Evolutionary conservation across 129 eudicot species (phyloP).

Genomic region (Chrysanthemum makinoi): DNA sequence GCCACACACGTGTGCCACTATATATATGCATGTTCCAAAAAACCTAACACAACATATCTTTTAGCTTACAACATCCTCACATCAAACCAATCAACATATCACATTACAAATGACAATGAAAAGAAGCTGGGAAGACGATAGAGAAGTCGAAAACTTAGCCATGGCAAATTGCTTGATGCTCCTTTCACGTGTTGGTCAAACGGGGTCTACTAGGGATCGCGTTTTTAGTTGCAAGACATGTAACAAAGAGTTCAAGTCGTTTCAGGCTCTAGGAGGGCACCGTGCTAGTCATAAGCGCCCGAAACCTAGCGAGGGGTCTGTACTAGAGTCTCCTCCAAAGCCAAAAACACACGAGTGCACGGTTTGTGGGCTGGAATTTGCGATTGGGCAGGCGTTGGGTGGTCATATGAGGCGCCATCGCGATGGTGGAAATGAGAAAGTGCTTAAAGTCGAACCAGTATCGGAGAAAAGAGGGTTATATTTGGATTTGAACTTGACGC

Average conservation of each 20-base stretch:
- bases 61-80: not conserved
- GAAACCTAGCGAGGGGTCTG: not conserved
- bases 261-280: conserved; percentile 70
- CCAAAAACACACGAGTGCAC: conserved; percentile 47
- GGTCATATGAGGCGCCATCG: conserved; percentile 73
- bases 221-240: conserved; percentile 46
- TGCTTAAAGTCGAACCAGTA: not conserved
- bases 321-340: conserved; percentile 16
- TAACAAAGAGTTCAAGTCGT: conserved; percentile 32
- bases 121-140: conserved; percentile 31
- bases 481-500: conserved; percentile 53
- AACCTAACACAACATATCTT: conserved; percentile 5
- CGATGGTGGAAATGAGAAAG: conserved; percentile 16
- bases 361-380: conserved; percentile 48
- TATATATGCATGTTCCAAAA: not conserved
- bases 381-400: conserved; percentile 58
- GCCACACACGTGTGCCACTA: conserved; percentile 17
- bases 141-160: conserved; percentile 41
- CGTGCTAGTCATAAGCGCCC: conserved; percentile 58
- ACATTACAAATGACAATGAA: conserved; percentile 26
- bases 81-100: not conserved
- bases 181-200: conserved; percentile 31
- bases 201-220: conserved; percentile 21
- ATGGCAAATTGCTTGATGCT: conserved; percentile 58
- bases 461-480: conserved; percentile 31